Evolutionary conservation across 805 yeast species (phyloP).

Genomic region (Candida schatavii): DNA sequence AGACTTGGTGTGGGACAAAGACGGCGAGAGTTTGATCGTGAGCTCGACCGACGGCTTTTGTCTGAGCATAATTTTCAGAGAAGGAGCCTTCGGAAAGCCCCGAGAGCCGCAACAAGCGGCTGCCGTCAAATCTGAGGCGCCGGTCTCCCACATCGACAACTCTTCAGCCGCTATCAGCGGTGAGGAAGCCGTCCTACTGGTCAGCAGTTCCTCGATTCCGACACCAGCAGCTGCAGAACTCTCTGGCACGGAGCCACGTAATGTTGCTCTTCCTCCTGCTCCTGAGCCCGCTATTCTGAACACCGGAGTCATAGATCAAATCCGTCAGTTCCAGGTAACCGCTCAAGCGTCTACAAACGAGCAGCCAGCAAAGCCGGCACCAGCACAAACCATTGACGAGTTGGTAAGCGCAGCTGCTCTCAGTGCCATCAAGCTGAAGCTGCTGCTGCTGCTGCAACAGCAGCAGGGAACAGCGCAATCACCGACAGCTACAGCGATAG

Average conservation of each 20-base stretch:
- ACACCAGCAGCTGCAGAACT: too few species aligned
- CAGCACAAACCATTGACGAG: neutral
- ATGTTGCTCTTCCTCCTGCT: neutral
- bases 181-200: neutral
- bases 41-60: conserved; percentile 95
- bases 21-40: conserved; percentile 67
- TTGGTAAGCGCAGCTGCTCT: neutral
- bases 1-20: conserved; percentile 79
- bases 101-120: neutral
- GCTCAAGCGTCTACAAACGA: neutral
- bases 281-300: too few species aligned
- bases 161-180: neutral
- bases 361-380: neutral
- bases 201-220: neutral
- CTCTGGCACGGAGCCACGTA: too few species aligned
- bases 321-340: neutral
- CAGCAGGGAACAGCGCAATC: neutral
- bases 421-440: neutral
- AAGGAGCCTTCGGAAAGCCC: conserved; percentile 57
- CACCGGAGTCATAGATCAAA: neutral
- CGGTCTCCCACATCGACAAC: too few species aligned
- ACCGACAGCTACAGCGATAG: neutral
- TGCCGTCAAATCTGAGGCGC: neutral
- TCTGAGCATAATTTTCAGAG: conserved; percentile 57
- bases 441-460: too few species aligned